phyloP scores from a whole-genome alignment of 306 rosid species.

The Cicer cuneatum region DNA sequence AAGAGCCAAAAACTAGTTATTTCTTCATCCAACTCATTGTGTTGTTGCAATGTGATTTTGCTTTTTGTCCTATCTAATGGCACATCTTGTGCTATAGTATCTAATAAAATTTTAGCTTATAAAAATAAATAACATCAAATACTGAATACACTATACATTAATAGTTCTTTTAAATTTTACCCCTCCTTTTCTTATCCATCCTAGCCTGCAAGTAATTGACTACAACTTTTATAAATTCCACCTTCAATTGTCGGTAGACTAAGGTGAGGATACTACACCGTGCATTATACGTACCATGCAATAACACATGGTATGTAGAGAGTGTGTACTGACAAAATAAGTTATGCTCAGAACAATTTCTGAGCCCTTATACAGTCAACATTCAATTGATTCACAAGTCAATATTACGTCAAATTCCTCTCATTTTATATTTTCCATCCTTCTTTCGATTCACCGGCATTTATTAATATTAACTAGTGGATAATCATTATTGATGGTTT shows the following conservation, averaged over 20 bases:
- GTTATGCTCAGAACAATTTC: constrained; percentile 17
- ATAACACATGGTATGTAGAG: constrained; percentile 12
- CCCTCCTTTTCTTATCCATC: not conserved
- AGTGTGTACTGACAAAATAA: constrained; percentile 4
- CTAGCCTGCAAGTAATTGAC: not conserved
- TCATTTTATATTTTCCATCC: constrained; percentile 27
- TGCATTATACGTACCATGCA: not conserved
- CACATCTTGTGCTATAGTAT: too few species aligned
- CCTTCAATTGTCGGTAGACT: constrained; percentile 25
- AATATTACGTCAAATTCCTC: constrained; percentile 36
- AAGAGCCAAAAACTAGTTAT: too few species aligned
- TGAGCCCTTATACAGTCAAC: constrained; percentile 5
- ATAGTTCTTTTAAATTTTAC: not conserved
- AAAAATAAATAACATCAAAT: too few species aligned
- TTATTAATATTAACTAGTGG: not conserved
- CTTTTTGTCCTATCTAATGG: too few species aligned
- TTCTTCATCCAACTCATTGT: too few species aligned
- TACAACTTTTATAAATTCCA: not conserved
- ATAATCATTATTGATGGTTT: too few species aligned
- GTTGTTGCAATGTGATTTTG: too few species aligned
- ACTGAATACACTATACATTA: not conserved
- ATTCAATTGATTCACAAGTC: constrained; percentile 21
- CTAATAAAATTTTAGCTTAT: too few species aligned
- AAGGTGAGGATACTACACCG: not conserved
- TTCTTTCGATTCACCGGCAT: not conserved